Conservation (phyloP, 805 yeast genomes). For the Candida fluviatilis region DNA sequence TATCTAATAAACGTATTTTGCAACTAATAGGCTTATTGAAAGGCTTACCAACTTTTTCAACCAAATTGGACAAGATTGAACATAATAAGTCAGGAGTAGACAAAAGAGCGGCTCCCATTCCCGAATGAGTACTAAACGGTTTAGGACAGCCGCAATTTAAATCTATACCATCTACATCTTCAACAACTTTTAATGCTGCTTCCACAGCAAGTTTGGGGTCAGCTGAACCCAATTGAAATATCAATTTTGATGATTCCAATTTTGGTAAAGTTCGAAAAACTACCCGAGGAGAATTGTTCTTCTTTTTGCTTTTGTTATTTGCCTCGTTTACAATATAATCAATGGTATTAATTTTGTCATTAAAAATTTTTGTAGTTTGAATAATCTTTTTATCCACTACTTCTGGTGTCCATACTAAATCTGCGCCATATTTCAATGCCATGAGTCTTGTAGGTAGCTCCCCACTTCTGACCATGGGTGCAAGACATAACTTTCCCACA, state of each 20-base stretch:
- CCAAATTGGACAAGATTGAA: conserved; percentile 63
- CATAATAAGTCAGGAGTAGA: conserved; percentile 76
- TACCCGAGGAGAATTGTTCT: conserved; percentile 30
- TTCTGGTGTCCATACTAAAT: conserved; percentile 93
- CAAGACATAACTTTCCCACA: conserved; percentile 76
- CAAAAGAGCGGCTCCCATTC: conserved; percentile 96
- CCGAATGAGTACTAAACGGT: conserved; percentile 89
- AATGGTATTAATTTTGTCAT: conserved; percentile 52
- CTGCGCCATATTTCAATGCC: conserved; percentile 83
- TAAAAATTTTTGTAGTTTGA: conserved; percentile 61
- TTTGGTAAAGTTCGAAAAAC: conserved; percentile 71
- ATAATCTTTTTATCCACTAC: conserved; percentile 82
- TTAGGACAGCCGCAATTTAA: conserved; percentile 97
- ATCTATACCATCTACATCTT: conserved; percentile 90
- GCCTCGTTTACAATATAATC: conserved; percentile 45
- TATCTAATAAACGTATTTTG: conserved; percentile 76
- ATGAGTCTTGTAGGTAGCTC: conserved; percentile 86
- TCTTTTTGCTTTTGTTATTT: conserved; percentile 27
- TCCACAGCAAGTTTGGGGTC: conserved; percentile 79
- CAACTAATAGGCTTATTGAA: conserved; percentile 79
- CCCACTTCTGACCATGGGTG: conserved; percentile 97
- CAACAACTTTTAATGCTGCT: conserved; percentile 77
- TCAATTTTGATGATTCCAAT: conserved; percentile 59
- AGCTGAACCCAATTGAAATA: conserved; percentile 90
- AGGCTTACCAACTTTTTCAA: conserved; percentile 76